These are phyloP conservation scores for Rhizophagus prolifer DNA, from an alignment of 192 early-diverging fungal species.

Conservation along the genomic window DNA sequence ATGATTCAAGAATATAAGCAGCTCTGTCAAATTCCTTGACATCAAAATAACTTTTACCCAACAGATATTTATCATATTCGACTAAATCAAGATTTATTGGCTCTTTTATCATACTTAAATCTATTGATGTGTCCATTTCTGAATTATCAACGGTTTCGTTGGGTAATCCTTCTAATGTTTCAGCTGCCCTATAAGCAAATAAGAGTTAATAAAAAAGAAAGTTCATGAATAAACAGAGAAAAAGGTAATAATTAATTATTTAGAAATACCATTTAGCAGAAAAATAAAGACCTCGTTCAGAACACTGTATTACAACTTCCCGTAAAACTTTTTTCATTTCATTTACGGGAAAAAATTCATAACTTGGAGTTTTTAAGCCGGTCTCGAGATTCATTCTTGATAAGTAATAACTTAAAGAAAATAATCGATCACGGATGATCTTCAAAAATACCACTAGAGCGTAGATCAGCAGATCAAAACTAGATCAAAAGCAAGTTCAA, in stretches of 20 bases:
- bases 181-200: slow-evolving; percentile 46
- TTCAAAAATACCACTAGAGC: no score
- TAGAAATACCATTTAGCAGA: slow-evolving; percentile 69
- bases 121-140: slow-evolving; percentile 32
- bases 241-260: slow-evolving; percentile 17
- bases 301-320: slow-evolving; percentile 62
- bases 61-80: slow-evolving; percentile 49
- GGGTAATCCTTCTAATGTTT: slow-evolving; percentile 46
- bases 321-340: slow-evolving; percentile 47
- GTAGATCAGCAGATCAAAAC: no score
- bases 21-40: slow-evolving; percentile 70
- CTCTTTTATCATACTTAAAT: background rate
- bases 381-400: background rate
- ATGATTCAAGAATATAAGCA: slow-evolving; percentile 49
- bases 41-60: slow-evolving; percentile 75
- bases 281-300: slow-evolving; percentile 66
- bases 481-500: no score
- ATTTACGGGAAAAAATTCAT: slow-evolving; percentile 21
- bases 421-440: no score
- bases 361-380: background rate
- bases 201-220: background rate
- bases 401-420: background rate
- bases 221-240: background rate
- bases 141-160: background rate
- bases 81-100: background rate